Conservation (phyloP, 2,329 filamentous ascomycete species). For the Periconia digitata region DNA sequence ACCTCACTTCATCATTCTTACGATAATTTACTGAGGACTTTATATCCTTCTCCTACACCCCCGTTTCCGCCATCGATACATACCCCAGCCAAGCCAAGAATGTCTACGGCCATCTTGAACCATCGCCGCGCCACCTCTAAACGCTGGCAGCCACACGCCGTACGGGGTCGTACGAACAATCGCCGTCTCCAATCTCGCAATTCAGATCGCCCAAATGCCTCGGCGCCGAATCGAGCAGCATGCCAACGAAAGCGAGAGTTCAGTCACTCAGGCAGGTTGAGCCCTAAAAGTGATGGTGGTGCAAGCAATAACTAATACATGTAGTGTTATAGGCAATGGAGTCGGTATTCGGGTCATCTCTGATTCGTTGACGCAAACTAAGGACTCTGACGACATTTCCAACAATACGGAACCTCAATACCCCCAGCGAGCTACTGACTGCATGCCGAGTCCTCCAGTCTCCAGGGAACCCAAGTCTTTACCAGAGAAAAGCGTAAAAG, state of each 20-base stretch:
- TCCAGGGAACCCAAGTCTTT: no score
- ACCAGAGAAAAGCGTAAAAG: no score
- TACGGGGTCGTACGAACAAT: conserved; percentile 10
- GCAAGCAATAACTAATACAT: not conserved
- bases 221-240: conserved; percentile 8
- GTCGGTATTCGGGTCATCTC: conserved; percentile 30
- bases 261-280: conserved; percentile 21
- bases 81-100: conserved; percentile 10
- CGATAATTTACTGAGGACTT: not conserved
- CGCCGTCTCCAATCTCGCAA: conserved; percentile 15
- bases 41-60: not conserved
- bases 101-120: conserved; percentile 13
- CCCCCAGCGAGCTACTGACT: not conserved
- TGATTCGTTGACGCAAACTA: conserved; percentile 19
- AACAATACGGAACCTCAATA: not conserved
- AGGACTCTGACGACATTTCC: conserved; percentile 13
- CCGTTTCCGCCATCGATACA: not conserved
- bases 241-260: conserved; percentile 22
- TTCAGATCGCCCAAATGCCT: not conserved
- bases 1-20: not conserved
- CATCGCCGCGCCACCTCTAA: conserved; percentile 8
- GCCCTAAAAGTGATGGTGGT: not conserved
- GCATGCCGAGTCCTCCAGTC: no score
- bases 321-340: conserved; percentile 31
- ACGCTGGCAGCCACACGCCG: conserved; percentile 7